Base-by-base conservation (phyloP, 116 monocot species). In the Posidonia oceanica region DNA sequence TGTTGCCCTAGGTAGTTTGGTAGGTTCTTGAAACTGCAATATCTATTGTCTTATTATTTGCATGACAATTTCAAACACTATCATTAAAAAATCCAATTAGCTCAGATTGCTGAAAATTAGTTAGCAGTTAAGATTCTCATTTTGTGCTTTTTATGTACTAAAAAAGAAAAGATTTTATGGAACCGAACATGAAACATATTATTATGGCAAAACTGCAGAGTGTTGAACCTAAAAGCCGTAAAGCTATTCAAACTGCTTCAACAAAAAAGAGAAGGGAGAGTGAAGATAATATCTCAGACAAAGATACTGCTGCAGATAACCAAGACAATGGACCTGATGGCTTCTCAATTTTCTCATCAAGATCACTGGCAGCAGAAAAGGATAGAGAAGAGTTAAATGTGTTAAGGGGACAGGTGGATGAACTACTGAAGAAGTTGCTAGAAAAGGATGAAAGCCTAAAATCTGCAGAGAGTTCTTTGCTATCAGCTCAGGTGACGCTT, bases 391-490 rank as follows among this genome's bases (percentile, higher is more conserved):
- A 91, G 51, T 15, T 96, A 37, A 66, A 65, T 63, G 54, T 71
- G 51, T 69, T 96, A 63, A 83, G 69, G 5, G 82, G 82, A 60
- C 88, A 91, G 63, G 67, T 96, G 54, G 79, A 78, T 70, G 88
- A 82, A 0, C 64, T 96, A 39, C 75, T 81, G 56, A 86, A 70
- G 60, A 88, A 79, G 59, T 60, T 95, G 48, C 16, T 76, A 21
- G 88, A 88, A 77, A 95, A 95, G 75, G 91, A 95, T 65, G 88
- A 84, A 73, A 74, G 76, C 39, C 40, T 96, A 61, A 91, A 81
- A 71, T 78, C 74, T 53, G 84, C 83, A 52, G 79, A 95, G 69
- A 80, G 57, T 74, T 79, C 83, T 38, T 5, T 80, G 15, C 79
- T 63, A 64, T 76, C 76, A 48, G 60, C 67, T 66, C 64, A 72